Base-by-base conservation (phyloP, 2,329 filamentous ascomycete genomes). In the Ceratocystis papillata region DNA sequence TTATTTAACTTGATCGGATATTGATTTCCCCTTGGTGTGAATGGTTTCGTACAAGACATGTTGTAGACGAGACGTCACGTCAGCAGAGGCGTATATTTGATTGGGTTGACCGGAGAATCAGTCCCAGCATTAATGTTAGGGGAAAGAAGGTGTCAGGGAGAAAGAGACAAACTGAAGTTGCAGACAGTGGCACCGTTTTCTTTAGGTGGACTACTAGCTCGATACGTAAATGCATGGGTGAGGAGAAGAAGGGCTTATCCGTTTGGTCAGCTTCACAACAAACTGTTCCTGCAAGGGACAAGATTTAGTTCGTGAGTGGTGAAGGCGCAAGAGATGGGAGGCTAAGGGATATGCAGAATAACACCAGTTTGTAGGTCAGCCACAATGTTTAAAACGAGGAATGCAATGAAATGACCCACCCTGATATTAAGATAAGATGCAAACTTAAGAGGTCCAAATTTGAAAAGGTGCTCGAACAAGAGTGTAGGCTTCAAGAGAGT, bases 161-260 rank as follows among this genome's bases (percentile, higher is more conserved):
- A 17, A 12, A 57, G 50, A 57, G 22, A 57, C 50, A 30, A 28
- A 57, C 50, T 15, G 46, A 57, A 57, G 50, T 57, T 15, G 50
- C 17, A 28, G 28, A 20, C 22, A 57, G 12, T 30, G 33, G 53
- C 7, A 20, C 2, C 30, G 53, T 33, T 17, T 57, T 57, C 25
- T 33, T 15, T 22, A n/a, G 53, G 17, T 6, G 17, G 22, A 41
- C 30, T 33, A 17, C 5, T 57, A 17, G 50, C n/a, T 55, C 8
- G 17, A 55, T 25, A 57, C 12, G 53, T 7, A 33, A 5, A 57
- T 57, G 53, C 53, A 57, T 57, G 22, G 28, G 53, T 57, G 25
- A 33, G 5, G 25, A 28, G 2, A 57, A 28, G 2, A 57, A 30
- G 28, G 53, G 53, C 10, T 30, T 15, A 57, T 57, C 22, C 17